Evolutionary conservation across 768 basidiomycete species (phyloP).

Genomic region (Naganishia vaughanmartiniae): DNA sequence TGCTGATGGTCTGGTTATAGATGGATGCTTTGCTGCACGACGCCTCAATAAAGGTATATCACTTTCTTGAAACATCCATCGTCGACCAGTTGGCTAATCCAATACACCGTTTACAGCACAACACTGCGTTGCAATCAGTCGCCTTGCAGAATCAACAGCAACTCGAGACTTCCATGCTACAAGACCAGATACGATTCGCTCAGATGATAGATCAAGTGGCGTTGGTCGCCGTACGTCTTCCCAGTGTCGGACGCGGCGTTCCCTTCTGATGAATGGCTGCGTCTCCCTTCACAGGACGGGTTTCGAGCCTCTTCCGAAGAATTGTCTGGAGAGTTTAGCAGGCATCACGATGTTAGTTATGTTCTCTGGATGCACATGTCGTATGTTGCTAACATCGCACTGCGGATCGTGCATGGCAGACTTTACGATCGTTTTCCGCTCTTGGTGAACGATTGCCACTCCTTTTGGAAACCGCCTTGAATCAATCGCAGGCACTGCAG

Average conservation of each 20-base stretch:
- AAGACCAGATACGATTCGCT: background rate
- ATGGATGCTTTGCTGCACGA: background rate
- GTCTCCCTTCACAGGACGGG: background rate
- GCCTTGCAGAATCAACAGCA: background rate
- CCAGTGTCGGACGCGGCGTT: background rate
- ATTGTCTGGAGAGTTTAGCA: background rate
- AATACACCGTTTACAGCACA: background rate
- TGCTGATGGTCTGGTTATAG: background rate
- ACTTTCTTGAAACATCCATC: background rate
- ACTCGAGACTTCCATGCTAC: background rate
- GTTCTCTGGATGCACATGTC: background rate
- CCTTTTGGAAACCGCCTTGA: conserved; percentile 1
- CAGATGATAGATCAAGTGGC: background rate
- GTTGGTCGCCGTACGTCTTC: background rate
- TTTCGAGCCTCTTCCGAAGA: background rate
- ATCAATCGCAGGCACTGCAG: conserved; percentile 2
- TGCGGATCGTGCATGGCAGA: background rate
- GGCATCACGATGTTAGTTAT: background rate
- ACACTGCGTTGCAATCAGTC: background rate
- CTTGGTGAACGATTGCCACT: background rate
- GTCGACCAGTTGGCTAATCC: too few relatives aligned
- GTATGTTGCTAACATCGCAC: background rate
- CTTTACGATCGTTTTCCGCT: background rate
- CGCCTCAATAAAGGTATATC: background rate
- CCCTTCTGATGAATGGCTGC: background rate